Conservation (phyloP, 345 rosid genomes). For the Pseudoturritis turrita region DNA sequence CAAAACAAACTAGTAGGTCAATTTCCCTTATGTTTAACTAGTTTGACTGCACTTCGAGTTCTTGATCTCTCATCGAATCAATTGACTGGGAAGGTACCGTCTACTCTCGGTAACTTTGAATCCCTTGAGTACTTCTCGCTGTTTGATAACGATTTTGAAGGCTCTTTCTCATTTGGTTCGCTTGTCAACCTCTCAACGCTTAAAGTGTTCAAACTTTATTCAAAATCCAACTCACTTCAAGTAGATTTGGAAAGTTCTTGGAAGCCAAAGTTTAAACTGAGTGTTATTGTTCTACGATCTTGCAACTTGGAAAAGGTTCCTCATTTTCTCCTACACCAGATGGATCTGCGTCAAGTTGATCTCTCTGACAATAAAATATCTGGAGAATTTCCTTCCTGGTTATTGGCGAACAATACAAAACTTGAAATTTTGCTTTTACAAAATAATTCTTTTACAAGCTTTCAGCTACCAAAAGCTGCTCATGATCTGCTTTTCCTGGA, state of each 20-base stretch:
- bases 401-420: not conserved
- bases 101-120: not conserved
- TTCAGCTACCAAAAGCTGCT: slow-evolving; percentile 7
- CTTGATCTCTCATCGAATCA: slow-evolving; percentile 18
- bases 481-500: not conserved
- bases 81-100: not conserved
- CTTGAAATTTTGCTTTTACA: not conserved
- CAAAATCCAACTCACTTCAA: not conserved
- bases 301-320: slow-evolving; percentile 19
- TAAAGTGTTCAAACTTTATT: not conserved
- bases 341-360: slow-evolving; percentile 3
- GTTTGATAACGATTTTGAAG: slow-evolving; percentile 12
- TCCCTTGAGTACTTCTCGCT: slow-evolving; percentile 20
- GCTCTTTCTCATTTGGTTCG: not conserved
- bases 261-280: slow-evolving; percentile 15
- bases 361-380: slow-evolving; percentile 3
- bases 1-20: not conserved
- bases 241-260: not conserved
- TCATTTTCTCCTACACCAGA: slow-evolving; percentile 18
- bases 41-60: not conserved
- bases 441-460: not conserved
- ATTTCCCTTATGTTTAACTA: slow-evolving; percentile 3
- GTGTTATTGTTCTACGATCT: not conserved
- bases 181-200: slow-evolving; percentile 12
- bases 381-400: slow-evolving; percentile 10